Percentiles rank a stretch among this genome's conserved stretches.
Conservation (phyloP, 2,329 filamentous ascomycete genomes). For the Claviceps africana region DNA sequence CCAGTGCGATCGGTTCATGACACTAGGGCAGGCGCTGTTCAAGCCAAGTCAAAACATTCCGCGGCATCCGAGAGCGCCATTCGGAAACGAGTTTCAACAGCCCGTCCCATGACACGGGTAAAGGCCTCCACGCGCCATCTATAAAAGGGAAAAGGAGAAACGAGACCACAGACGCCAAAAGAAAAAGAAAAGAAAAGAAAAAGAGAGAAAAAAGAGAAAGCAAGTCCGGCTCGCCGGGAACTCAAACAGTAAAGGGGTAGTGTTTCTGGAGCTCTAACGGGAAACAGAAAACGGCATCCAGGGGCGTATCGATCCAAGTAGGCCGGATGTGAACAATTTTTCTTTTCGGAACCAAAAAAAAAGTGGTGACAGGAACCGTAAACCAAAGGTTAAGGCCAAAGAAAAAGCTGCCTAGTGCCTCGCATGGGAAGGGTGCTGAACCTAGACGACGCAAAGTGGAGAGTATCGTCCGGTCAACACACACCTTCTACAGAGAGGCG, state of each 20-base stretch:
- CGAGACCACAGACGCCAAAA: constrained; percentile 3
- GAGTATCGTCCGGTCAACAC: background rate
- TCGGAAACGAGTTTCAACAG: background rate
- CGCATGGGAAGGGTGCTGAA: background rate
- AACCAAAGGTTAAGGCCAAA: background rate
- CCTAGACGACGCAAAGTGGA: background rate
- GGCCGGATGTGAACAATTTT: background rate
- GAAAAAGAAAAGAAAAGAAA: background rate
- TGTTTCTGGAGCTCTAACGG: constrained; percentile 14
- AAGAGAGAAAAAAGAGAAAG: constrained; percentile 9
- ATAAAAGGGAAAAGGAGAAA: background rate
- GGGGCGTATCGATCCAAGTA: constrained; percentile 9
- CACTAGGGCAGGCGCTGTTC: background rate
- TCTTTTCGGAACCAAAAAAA: background rate
- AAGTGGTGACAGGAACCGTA: background rate
- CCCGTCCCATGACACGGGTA: background rate
- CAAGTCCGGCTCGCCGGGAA: constrained; percentile 12
- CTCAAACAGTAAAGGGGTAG: constrained; percentile 14
- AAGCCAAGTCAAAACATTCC: background rate
- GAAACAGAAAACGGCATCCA: constrained; percentile 14
- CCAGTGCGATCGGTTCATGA: background rate
- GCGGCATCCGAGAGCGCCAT: background rate
- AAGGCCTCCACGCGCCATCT: background rate
- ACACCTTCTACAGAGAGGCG: background rate
- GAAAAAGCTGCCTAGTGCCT: background rate